These are phyloP conservation scores for Cercospora sp. DNA, from an alignment of 2,329 filamentous ascomycete species.

Conservation along the genomic window DNA sequence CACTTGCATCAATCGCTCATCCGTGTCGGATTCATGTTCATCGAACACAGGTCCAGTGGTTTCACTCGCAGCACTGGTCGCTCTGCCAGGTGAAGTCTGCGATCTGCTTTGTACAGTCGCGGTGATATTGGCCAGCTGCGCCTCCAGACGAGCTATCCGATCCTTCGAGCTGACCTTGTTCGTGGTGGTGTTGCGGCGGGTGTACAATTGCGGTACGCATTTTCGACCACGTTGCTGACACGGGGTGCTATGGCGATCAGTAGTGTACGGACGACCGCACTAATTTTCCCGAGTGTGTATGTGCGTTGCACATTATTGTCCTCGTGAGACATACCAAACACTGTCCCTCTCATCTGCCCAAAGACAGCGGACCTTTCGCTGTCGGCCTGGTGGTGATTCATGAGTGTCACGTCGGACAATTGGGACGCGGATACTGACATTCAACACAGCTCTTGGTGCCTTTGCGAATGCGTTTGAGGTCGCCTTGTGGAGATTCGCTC, in stretches of 20 bases:
- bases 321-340: conserved; percentile 24
- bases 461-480: conserved; percentile 32
- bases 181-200: conserved; percentile 7
- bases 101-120: conserved; percentile 12
- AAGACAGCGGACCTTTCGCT: conserved; percentile 38
- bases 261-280: background rate
- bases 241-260: background rate
- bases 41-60: background rate
- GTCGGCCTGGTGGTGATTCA: conserved; percentile 32
- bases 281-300: background rate
- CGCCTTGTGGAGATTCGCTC: background rate
- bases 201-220: conserved; percentile 23
- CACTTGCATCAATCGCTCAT: conserved; percentile 2
- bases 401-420: background rate
- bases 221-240: conserved; percentile 10
- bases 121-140: conserved; percentile 22
- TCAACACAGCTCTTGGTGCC: conserved; percentile 38
- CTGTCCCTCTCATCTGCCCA: conserved; percentile 27
- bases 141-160: conserved; percentile 24
- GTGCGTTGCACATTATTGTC: background rate
- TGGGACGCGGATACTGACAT: conserved; percentile 27
- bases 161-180: conserved; percentile 20
- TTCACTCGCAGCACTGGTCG: background rate
- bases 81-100: background rate
- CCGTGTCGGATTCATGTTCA: conserved; percentile 11